Evolutionary conservation across 345 rosid genomes (phyloP), one percentile per base, ranked within the genome.

Genomic region (Salix dunnii): DNA sequence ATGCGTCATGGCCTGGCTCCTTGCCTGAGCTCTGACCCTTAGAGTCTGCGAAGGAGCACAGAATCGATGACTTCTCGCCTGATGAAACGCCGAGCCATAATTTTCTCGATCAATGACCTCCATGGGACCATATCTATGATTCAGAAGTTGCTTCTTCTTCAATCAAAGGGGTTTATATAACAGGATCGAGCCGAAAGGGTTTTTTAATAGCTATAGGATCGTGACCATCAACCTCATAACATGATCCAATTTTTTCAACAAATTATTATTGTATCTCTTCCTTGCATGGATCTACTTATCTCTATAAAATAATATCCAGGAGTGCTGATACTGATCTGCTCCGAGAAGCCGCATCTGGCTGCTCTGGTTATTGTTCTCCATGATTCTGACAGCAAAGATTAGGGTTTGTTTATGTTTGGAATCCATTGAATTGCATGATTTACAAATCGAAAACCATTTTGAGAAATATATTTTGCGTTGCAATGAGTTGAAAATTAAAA

Each of bases 261-360:
- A 7, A 20, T 0, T 20, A 20, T 0, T 20, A 25, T 23, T 9
- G 63, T 58, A 28, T 58, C 63, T 58, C 63, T 58, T 58, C 28
- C 28, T n/a, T 58, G 63, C 63, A 58, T 58, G 63, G 28, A 58
- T 23, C 63, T 51, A 9, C 9, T 7, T 20, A 7, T 51, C 23
- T 58, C 63, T 23, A 58, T n/a, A 58, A n/a, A 58, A 58, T 58
- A 58, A 23, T 8, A 35, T 7, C 1, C 3, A 23, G 25, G 6
- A 4, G 25, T n/a, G 60, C 0, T 58, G 25, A 5, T 10, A 12
- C 63, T 28, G 61, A 74, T 83, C 91, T 74, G 85, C 87, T 80
- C 64, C 94, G 88, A 87, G 86, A 81, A 86, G 91, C 89, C 90
- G 89, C 94, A 68, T 84, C 79, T 23, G 27, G 25, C 23, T 23